Base-by-base conservation (phyloP, 805 yeast species). In the Lachancea meyersii region DNA sequence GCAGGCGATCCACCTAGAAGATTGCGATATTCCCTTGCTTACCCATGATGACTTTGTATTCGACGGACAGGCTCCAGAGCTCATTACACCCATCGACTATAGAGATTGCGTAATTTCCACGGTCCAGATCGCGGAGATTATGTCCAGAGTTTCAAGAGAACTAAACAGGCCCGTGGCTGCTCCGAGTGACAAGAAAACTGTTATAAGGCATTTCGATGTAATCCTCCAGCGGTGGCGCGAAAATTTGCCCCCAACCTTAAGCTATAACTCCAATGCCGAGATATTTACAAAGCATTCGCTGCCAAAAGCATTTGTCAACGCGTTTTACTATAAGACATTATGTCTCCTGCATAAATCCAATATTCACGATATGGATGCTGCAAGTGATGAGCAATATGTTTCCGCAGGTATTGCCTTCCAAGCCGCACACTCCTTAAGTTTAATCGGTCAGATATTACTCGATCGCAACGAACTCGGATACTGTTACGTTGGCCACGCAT, bases 321-420 rank as follows among this genome's bases (percentile, higher is more conserved):
- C 43, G 2, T 36, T 40, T 23, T 40, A 40, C 35, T 40, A 40
- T 33, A 40, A 40, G 35, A 34, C 43, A 8, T 21, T 40, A 28
- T 40, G 43, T 26, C 21, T 40, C 16, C 27, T 40, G 28, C 43
- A 40, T 22, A 40, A 40, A 30, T 33, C 39, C 16, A 40, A 40
- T 28, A 40, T 40, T 10, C 43, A 40, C 35, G 43, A 40, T 16
- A 23, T 33, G 35, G 31, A 22, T 19, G 14, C 28, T n/a, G 34
- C 38, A 9, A 30, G 36, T 18, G 36, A 31, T 32, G 38, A 39
- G 24, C 38, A 34, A 8, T 35, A 34, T 21, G 22, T 22, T 13
- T 40, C 43, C 5, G 43, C 43, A 5, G 43, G 43, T 33, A 40
- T 40, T 5, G 43, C 43, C n/a, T 40, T 40, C 35, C 43, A 40